Base-by-base conservation (phyloP, 768 basidiomycete genomes). In the Scleroderma citrinum region DNA sequence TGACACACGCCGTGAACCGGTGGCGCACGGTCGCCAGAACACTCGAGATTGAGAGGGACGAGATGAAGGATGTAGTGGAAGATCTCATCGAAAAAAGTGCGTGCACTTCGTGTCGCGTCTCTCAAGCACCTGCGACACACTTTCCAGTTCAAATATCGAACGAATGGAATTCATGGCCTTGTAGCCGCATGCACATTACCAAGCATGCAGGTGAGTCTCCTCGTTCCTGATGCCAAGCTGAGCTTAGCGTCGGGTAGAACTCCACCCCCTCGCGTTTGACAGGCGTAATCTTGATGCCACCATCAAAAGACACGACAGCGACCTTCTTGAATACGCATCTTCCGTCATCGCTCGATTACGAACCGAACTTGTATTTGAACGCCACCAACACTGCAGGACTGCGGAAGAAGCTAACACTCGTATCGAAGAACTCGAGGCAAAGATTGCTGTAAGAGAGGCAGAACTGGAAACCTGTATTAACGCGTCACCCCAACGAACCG, bases 61-160 rank as follows among this genome's bases (percentile, higher is more conserved):
- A 80, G 47, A 56, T 82, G 57, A 69, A 75, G 53, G 77, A 80
- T 37, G 76, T 74, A 6, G 77, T 84, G 1, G 55, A 71, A 43
- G 61, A 72, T 44, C 59, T 84, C 35, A 71, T 80, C n/a, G 71
- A 80, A 61, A 81, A 79, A 78, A 77, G 83, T 83, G 55, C 35
- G 77, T 67, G 17, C 21, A 16, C 30, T 24, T 5, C 11, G 10
- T 20, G 40, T 23, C 23, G 24, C n/a, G n/a, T 29, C 19, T 30
- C 43, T 2, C 17, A 21, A 30, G 32, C 24, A 31, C 4, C 14
- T 26, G 36, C 8, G 26, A 21, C 40, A 26, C 23, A 13, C 34
- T 35, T 35, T 12, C 19, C 50, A 77, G 79, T 80, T 29, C 73
- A 79, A 57, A 57, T 64, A 26, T 70, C 64, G 35, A 72, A 73